These are phyloP conservation scores for Elaphomyces granulatus DNA, from an alignment of 495 filamentous ascomycete species.

Conservation along the genomic window DNA sequence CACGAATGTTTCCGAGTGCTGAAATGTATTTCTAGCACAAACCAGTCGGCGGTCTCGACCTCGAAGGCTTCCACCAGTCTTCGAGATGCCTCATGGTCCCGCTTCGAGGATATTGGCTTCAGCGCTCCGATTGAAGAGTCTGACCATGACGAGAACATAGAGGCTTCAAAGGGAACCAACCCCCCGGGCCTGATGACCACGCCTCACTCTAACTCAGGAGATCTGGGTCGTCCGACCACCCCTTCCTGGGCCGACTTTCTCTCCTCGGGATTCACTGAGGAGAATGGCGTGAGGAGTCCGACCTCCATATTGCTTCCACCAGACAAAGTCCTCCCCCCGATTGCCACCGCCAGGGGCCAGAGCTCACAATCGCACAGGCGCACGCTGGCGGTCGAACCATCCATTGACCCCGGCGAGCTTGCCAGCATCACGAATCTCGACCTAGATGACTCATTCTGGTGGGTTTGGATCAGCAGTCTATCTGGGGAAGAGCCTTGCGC, in stretches of 20 bases:
- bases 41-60: conserved; percentile 60
- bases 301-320: conserved; percentile 65
- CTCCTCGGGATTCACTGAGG: conserved; percentile 78
- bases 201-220: conserved; percentile 44
- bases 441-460: conserved; percentile 96
- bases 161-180: conserved; percentile 12
- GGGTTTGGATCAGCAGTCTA: conserved; percentile 98
- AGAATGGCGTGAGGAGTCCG: conserved; percentile 36
- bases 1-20: conserved; percentile 89
- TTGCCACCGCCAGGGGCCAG: conserved; percentile 51
- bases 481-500: conserved; percentile 72
- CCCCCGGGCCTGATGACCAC: conserved; percentile 39
- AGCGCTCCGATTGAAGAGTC: conserved; percentile 59
- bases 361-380: conserved; percentile 83
- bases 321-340: conserved; percentile 80
- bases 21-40: conserved; percentile 72
- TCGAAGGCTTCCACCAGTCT: conserved; percentile 54
- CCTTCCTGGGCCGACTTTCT: conserved; percentile 98
- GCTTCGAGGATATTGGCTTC: conserved; percentile 93
- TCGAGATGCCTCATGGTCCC: conserved; percentile 83
- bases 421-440: conserved; percentile 79
- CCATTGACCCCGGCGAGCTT: conserved; percentile 81
- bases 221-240: conserved; percentile 74
- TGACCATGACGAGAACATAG: conserved; percentile 46
- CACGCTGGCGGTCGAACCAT: conserved; percentile 43